Base-by-base conservation (phyloP, 345 rosid species). In the Arabidopsis suecica region DNA sequence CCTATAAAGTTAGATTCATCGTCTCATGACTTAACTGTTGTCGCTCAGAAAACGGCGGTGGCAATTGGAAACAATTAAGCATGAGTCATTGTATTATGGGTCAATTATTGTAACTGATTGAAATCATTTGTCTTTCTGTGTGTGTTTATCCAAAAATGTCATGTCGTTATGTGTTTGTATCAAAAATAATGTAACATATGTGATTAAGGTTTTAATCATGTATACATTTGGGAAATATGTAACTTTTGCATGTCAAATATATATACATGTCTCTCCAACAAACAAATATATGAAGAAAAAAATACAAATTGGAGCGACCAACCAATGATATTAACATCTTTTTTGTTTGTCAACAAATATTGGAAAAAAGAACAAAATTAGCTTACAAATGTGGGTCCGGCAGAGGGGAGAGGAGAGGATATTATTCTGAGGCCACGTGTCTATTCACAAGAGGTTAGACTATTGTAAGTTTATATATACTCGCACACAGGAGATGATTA, bases 401-500 rank as follows among this genome's bases (percentile, higher is more conserved):
- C 22, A 56, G 5, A 56, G 60, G 5, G 1, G 42, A 38, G 42
- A 36, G 38, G 38, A 57, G 41, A 16, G 16, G n/a, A 37, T 25
- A 42, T 16, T 4, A 8, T 42, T 44, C 4, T 22, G 1, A 5
- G 9, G 41, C 37, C 63, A 69, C 65, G 74, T 47, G 69, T 58
- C 36, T 0, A 9, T 2, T 8, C 0, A 3, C 1, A 3, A 14
- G 2, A 36, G 1, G 2, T 42, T 0, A 45, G 48, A 25, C 9
- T 25, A 59, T 16, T 0, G 11, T 47, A 9, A 49, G 25, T 11
- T 49, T 16, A 0, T 5, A 30, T 66, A 37, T 8, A 74, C 42
- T 44, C 3, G 23, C 66, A 66, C 68, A 76, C 49, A 68, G 36
- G 48, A 5, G 63, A 61, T 59, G 6, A 51, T 0, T 4, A 7